phyloP scores from a whole-genome alignment of 306 rosid genomes.

The Hylodesmum podocarpum region DNA sequence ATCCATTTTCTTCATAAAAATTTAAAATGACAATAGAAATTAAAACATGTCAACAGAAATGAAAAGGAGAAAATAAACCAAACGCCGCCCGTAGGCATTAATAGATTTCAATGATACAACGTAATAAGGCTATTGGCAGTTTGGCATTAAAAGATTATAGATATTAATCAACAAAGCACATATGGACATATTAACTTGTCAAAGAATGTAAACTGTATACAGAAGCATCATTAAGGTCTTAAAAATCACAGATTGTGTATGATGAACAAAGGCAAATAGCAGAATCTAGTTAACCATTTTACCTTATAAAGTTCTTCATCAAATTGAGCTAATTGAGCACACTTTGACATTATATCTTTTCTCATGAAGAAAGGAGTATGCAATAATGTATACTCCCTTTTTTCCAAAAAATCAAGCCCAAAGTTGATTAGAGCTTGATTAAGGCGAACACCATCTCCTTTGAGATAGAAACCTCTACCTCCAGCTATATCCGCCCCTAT shows the following conservation, averaged over 20 bases:
- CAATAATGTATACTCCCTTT: slow-evolving; percentile 67
- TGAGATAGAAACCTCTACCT: slow-evolving; percentile 93
- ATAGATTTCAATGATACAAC: neutral
- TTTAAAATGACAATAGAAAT: neutral
- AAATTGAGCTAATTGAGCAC: slow-evolving; percentile 96
- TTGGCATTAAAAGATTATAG: slow-evolving; percentile 2
- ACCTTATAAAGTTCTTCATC: slow-evolving; percentile 99
- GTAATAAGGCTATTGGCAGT: neutral
- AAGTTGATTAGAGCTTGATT: slow-evolving; percentile 92
- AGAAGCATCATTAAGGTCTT: neutral
- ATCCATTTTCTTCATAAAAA: neutral
- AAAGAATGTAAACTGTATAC: neutral
- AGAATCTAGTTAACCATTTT: slow-evolving; percentile 14
- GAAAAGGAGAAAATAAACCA: neutral
- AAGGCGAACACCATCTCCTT: slow-evolving; percentile 90
- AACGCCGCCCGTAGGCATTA: neutral
- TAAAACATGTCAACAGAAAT: neutral
- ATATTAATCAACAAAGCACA: neutral
- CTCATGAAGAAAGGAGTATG: slow-evolving; percentile 98
- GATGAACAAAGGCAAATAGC: neutral
- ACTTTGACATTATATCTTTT: slow-evolving; percentile 88
- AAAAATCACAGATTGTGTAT: neutral
- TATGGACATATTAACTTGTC: neutral
- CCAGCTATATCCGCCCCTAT: slow-evolving; percentile 93
- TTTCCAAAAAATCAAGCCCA: slow-evolving; percentile 81